Conservation (phyloP, 1,284 basidiomycete genomes). For the Ustilago vetiveriae region DNA sequence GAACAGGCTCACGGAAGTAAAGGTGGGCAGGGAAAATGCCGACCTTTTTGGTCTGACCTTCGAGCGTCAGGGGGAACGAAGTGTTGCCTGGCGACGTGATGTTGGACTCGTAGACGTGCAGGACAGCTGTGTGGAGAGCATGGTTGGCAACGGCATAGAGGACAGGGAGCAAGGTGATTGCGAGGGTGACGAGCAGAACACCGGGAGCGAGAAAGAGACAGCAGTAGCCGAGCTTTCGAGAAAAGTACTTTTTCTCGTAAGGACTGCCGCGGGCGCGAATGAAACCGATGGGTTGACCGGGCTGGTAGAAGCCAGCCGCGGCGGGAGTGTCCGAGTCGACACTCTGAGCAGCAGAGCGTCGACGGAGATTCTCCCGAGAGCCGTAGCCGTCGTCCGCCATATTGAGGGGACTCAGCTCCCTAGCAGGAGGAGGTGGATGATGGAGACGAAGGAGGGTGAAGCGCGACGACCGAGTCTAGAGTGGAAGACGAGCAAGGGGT, state of each 20-base stretch:
- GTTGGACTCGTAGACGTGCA: constrained; percentile 66
- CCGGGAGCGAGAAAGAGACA: constrained; percentile 57
- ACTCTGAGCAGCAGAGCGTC: constrained; percentile 38
- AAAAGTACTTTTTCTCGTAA: constrained; percentile 64
- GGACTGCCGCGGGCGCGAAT: constrained; percentile 62
- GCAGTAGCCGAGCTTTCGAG: constrained; percentile 61
- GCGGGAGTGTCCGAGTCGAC: constrained; percentile 29
- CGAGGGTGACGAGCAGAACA: constrained; percentile 52
- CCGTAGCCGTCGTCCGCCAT: constrained; percentile 51
- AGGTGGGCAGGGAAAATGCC: constrained; percentile 68
- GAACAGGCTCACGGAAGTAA: constrained; percentile 65
- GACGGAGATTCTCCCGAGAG: constrained; percentile 49
- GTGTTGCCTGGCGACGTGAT: constrained; percentile 63
- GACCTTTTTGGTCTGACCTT: constrained; percentile 66
- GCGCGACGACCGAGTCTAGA: neutral
- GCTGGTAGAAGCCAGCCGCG: constrained; percentile 46
- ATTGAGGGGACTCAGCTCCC: constrained; percentile 38
- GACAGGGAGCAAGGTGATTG: constrained; percentile 65
- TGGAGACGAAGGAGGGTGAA: neutral
- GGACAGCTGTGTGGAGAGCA: constrained; percentile 63
- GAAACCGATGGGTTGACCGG: constrained; percentile 60
- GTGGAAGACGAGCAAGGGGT: neutral
- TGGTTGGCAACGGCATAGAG: constrained; percentile 66
- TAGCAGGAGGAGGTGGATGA: constrained; percentile 3
- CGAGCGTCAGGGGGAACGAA: constrained; percentile 65